These are phyloP conservation scores for Yamadazyma tumulicola DNA, from an alignment of 805 yeast species.

Conservation along the genomic window DNA sequence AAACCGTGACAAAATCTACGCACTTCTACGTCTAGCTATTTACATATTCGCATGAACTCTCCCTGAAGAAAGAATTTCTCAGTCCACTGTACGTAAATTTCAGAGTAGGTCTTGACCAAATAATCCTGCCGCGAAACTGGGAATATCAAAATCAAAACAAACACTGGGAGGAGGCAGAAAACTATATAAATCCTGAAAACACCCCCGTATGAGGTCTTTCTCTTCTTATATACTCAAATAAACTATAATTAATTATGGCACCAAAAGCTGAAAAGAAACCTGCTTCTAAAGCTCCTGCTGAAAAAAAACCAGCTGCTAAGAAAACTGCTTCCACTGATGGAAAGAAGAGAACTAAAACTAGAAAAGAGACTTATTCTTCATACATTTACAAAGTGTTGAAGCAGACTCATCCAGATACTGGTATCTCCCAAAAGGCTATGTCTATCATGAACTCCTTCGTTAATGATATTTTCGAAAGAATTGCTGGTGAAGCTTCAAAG, in stretches of 20 bases:
- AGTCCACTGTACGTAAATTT: neutral
- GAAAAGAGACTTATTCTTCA: conserved; percentile 98
- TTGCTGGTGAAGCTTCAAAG: conserved; percentile 96
- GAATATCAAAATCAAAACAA: conserved; percentile 4
- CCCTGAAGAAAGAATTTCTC: no score
- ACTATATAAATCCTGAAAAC: conserved; percentile 3
- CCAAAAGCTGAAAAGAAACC: conserved; percentile 67
- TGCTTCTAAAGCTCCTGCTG: conserved; percentile 98
- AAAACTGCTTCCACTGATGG: conserved; percentile 75
- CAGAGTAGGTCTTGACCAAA: neutral
- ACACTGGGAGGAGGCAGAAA: neutral
- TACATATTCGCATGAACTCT: no score
- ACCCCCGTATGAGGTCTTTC: conserved; percentile 1
- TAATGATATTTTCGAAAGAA: conserved; percentile 96
- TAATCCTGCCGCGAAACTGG: conserved; percentile 1
- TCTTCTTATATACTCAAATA: conserved; percentile 3
- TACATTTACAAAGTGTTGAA: conserved; percentile 97
- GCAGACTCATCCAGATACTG: conserved; percentile 99
- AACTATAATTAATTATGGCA: conserved; percentile 46
- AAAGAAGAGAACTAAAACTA: conserved; percentile 91
- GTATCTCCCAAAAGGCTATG: conserved; percentile 98
- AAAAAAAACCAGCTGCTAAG: conserved; percentile 88
- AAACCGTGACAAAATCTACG: no score
- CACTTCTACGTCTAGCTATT: no score
- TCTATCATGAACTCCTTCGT: conserved; percentile 98